A percentile compares a stretch with the other conserved stretches of the same genome.
Evolutionary conservation across 371 early-diverging fungal species (phyloP).

Genomic region (Mortierella sp.): DNA sequence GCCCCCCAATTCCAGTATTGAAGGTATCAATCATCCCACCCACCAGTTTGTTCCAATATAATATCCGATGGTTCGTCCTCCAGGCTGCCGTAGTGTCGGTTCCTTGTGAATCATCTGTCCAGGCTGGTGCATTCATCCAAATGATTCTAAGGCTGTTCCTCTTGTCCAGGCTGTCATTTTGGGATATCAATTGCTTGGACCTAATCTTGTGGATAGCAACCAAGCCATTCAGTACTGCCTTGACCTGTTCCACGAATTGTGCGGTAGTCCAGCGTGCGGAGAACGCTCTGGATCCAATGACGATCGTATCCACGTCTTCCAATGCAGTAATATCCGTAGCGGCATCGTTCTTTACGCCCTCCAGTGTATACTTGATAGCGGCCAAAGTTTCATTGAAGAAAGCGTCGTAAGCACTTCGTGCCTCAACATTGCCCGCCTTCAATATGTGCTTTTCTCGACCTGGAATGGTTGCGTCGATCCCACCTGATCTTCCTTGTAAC

Average conservation of each 20-base stretch:
- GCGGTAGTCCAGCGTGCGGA: constrained; percentile 14
- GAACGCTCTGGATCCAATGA: constrained; percentile 21
- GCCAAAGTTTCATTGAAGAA: constrained; percentile 9
- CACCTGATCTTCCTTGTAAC: constrained; percentile 26
- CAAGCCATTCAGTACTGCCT: constrained; percentile 9
- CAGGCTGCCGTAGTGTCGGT: neutral
- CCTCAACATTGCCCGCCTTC: constrained; percentile 10
- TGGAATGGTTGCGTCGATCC: neutral
- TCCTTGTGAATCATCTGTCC: constrained; percentile 14
- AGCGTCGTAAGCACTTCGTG: constrained; percentile 14
- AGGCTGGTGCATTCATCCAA: constrained; percentile 32
- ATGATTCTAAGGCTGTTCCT: constrained; percentile 25
- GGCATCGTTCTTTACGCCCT: neutral
- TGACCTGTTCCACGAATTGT: constrained; percentile 17
- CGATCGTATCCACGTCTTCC: constrained; percentile 20
- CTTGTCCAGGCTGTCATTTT: neutral
- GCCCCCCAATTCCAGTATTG: constrained; percentile 11
- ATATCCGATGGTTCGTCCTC: constrained; percentile 27
- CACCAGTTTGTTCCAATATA: constrained; percentile 34
- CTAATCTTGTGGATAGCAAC: constrained; percentile 10
- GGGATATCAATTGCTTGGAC: neutral
- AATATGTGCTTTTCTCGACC: neutral
- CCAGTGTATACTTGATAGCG: neutral
- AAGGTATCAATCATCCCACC: constrained; percentile 18
- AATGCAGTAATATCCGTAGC: neutral